phyloP scores from a whole-genome alignment of 108 stramenopile genomes.

The Skeletonema marinoi region DNA sequence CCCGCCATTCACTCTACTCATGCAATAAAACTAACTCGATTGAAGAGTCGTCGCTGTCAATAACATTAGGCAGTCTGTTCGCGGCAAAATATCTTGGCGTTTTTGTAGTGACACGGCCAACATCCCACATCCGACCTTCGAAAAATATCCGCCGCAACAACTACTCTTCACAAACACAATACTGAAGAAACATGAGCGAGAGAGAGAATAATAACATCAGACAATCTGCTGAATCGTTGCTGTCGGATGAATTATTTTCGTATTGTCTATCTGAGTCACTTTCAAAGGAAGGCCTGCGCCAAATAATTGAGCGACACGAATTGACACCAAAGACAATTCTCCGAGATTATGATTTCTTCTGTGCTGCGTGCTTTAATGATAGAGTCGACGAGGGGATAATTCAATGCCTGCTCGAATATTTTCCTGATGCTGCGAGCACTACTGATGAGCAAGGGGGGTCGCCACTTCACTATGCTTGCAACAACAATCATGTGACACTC shows the following conservation, averaged over 20 bases:
- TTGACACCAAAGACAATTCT: neutral
- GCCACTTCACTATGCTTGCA: neutral
- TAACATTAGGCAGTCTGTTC: no score
- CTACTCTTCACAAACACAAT: no score
- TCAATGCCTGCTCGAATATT: slow-evolving; percentile 10
- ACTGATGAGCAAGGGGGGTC: neutral
- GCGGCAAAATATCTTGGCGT: no score
- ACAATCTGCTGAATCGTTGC: neutral
- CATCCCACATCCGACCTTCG: no score
- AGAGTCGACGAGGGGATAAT: neutral
- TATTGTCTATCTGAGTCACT: neutral
- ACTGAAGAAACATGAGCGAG: no score
- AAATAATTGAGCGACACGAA: neutral
- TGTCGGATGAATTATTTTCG: neutral
- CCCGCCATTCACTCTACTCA: no score
- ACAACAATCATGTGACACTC: neutral
- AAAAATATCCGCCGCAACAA: no score
- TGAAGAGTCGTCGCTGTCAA: no score
- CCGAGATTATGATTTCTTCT: neutral
- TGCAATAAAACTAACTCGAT: no score
- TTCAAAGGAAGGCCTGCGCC: neutral
- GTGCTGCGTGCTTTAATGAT: neutral
- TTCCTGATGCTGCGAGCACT: neutral
- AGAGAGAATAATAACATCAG: neutral
- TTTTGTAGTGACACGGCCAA: no score